A percentile compares a stretch with the other conserved stretches of the same genome.
phyloP scores from a whole-genome alignment of 192 early-diverging fungal species.

The Backusella australiensis region DNA sequence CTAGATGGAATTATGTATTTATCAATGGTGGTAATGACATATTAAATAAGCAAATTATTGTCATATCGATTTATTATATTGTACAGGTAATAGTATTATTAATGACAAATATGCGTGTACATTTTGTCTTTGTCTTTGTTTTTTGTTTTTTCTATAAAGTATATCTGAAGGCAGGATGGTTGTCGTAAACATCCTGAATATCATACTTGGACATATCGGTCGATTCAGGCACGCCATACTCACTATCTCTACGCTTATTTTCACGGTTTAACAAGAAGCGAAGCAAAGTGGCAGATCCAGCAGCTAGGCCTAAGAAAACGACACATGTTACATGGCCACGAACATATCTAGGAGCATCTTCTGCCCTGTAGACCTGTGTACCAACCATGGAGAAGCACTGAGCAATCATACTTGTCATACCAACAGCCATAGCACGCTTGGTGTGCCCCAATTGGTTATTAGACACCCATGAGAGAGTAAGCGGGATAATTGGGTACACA shows the following conservation, averaged over 20 bases:
- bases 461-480: conserved; percentile 51
- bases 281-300: conserved; percentile 16
- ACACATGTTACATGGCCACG: conserved; percentile 43
- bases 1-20: too few species aligned
- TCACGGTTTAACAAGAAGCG: conserved; percentile 31
- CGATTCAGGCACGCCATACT: conserved; percentile 10
- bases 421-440: conserved; percentile 54
- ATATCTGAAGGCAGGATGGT: conserved; percentile 4
- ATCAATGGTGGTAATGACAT: too few species aligned
- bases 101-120: background rate
- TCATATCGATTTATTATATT: background rate
- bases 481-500: conserved; percentile 42
- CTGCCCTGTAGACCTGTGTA: conserved; percentile 54
- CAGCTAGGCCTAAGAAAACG: conserved; percentile 14
- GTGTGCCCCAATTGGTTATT: conserved; percentile 60
- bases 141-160: background rate
- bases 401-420: conserved; percentile 51
- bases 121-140: background rate
- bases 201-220: background rate
- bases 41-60: background rate
- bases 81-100: background rate
- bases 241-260: conserved; percentile 27
- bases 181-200: conserved; percentile 1
- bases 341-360: conserved; percentile 50
- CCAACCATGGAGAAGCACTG: conserved; percentile 51